A percentile compares a stretch with the other conserved stretches of the same genome.
Evolutionary conservation across 345 rosid genomes (phyloP).

Genomic region (Psidium guajava): DNA sequence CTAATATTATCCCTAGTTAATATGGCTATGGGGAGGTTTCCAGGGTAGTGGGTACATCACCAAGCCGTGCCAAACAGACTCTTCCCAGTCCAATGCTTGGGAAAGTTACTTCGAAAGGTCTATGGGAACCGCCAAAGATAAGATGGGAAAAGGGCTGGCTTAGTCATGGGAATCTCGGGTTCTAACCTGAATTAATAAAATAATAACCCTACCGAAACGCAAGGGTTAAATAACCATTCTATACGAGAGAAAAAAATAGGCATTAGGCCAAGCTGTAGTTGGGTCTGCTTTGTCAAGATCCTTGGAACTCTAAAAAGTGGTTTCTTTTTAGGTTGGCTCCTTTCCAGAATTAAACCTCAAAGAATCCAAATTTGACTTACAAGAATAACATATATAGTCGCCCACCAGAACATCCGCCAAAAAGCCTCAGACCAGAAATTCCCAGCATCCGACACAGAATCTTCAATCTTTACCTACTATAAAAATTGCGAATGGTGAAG

Average conservation of each 20-base stretch:
- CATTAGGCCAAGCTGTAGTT: neutral
- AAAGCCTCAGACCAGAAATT: neutral
- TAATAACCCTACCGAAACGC: neutral
- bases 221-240: neutral
- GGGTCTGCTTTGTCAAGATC: neutral
- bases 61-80: neutral
- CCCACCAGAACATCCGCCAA: neutral
- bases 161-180: neutral
- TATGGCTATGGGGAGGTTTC: neutral
- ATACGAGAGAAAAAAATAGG: neutral
- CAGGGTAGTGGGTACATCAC: neutral
- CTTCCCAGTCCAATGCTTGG: neutral
- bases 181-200: neutral
- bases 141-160: neutral
- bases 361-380: neutral
- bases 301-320: neutral
- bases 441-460: neutral
- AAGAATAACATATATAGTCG: neutral
- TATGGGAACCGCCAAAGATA: neutral
- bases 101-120: neutral
- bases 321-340: neutral
- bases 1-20: too few species aligned
- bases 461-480: neutral
- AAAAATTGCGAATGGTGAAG: neutral
- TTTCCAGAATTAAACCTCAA: neutral